Percentiles rank a stretch among this genome's conserved stretches.
These are phyloP conservation scores for Lolium perenne DNA, from an alignment of 176 grass and related monocot genomes.

Conservation along the genomic window DNA sequence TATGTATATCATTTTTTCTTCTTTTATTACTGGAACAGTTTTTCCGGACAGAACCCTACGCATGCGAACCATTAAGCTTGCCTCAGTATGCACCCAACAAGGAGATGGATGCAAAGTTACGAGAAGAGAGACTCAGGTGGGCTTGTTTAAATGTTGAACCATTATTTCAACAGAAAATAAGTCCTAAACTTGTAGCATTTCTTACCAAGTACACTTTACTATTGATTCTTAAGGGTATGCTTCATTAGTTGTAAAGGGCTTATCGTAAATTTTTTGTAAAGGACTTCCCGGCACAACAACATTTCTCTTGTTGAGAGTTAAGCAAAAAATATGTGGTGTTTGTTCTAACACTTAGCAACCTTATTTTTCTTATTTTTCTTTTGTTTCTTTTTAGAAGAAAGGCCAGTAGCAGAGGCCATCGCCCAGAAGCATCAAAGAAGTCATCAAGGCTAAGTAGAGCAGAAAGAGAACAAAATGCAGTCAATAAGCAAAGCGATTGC, in stretches of 20 bases:
- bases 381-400: constrained; percentile 59
- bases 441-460: constrained; percentile 66
- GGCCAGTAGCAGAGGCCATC: constrained; percentile 55
- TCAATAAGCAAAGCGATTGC: constrained; percentile 36
- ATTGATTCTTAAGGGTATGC: constrained; percentile 13
- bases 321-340: not conserved
- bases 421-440: constrained; percentile 63
- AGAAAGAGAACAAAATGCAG: constrained; percentile 47
- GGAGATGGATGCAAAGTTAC: constrained; percentile 77
- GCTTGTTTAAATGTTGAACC: constrained; percentile 33
- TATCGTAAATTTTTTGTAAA: constrained; percentile 19
- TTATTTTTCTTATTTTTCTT: not conserved
- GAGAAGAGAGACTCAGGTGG: constrained; percentile 64
- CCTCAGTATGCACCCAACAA: constrained; percentile 81
- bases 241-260: constrained; percentile 15
- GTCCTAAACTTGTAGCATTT: not conserved
- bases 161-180: not conserved
- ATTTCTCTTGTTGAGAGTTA: not conserved
- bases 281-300: not conserved
- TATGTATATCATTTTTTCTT: constrained; percentile 17
- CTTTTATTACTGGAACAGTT: constrained; percentile 48
- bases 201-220: constrained; percentile 10
- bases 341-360: not conserved
- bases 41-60: constrained; percentile 76
- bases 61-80: constrained; percentile 72